Conservation (phyloP, 1,284 basidiomycete species). For the Tetrapyrgos nigripes region DNA sequence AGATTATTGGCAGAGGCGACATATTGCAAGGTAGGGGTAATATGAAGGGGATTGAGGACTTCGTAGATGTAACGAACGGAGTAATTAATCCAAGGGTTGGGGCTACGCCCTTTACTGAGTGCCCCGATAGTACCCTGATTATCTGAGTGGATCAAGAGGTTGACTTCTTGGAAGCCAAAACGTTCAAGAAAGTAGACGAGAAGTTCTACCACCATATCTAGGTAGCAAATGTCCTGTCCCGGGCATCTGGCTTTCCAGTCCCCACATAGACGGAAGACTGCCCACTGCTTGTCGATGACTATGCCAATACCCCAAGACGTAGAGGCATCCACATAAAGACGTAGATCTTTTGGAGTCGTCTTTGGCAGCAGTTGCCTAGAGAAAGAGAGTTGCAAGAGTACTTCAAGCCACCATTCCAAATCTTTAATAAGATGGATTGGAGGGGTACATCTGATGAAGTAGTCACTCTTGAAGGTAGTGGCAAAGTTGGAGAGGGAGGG, state of each 20-base stretch:
- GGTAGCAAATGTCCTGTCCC: conserved; percentile 7
- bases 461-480: background rate
- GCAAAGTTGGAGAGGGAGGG: no score
- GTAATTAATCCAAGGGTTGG: conserved; percentile 40
- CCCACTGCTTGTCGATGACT: background rate
- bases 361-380: background rate
- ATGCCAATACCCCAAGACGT: conserved; percentile 12
- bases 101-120: conserved; percentile 37
- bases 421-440: background rate
- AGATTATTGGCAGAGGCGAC: conserved; percentile 36
- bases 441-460: background rate
- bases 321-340: conserved; percentile 8
- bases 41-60: conserved; percentile 27
- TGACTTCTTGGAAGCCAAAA: background rate
- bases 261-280: background rate
- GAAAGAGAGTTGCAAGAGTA: background rate
- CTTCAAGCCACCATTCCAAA: background rate
- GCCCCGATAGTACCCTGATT: no score
- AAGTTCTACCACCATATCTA: no score
- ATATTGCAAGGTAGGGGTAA: conserved; percentile 32
- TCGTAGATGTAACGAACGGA: conserved; percentile 32
- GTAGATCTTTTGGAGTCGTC: background rate
- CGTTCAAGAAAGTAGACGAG: background rate
- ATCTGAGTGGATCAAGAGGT: conserved; percentile 8
- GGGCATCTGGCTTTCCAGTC: background rate